Base-by-base conservation (phyloP, 1,139 yeast species). In the Casaregolazyma lundiana region DNA sequence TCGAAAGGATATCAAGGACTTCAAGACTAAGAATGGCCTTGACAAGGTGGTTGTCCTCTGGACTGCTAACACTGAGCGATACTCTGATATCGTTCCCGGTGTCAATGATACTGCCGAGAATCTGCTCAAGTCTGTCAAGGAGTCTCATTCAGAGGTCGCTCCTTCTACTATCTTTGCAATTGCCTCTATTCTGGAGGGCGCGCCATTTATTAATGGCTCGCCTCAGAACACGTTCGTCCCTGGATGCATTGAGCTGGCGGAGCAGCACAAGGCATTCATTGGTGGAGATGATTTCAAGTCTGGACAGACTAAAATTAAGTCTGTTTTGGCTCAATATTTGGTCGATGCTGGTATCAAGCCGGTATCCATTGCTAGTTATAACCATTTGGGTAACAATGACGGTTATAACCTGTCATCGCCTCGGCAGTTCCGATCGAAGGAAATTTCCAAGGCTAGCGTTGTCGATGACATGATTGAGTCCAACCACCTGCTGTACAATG, bases 301-400 rank as follows among this genome's bases (percentile, higher is more conserved):
- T 61, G 97, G 97, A 51, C 97, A 90, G 74, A 90, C 97, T 55
- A 90, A 90, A 72, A 72, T 90, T 63, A 90, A 90, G 73, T 88
- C 96, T 19, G 97, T 90, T 20, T 76, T 90, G 68, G 96, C 97
- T 18, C 97, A 90, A 72, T 90, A 84, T 68, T 76, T 90, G 61
- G 97, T 90, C 50, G 97, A 90, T 68, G 97, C 97, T 41, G 97
- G 97, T 73, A 90, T 90, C 68, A 84, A 87, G 70, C 97, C 97
- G 38, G 74, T 85, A 41, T 88, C 96, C 24, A 85, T 90, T 66
- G 97, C 97, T 35, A 87, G 96, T 19, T 90, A 90, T 73, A 90
- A 90, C 71, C 97, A 90, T 69, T 77, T 90, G 67, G 97, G 97
- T 67, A 90, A 90, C 76, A 90, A 90, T 65, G 97, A 90, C 67